These are phyloP conservation scores for Aspergillus hancockii DNA, from an alignment of 495 filamentous ascomycete genomes.

Conservation along the genomic window DNA sequence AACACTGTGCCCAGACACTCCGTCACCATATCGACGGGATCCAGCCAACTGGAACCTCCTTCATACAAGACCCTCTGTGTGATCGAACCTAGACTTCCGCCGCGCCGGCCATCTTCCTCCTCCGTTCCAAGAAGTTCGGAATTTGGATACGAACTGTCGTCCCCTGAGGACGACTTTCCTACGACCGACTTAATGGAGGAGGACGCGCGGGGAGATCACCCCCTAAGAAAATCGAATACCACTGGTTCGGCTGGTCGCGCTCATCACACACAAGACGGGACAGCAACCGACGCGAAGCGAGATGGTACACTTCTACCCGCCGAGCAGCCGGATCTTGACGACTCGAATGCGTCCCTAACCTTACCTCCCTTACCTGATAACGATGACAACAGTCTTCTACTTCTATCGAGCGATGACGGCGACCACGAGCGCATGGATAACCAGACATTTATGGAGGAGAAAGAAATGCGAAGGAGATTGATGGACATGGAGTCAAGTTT, in stretches of 20 bases:
- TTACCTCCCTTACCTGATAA: slow-evolving; percentile 42
- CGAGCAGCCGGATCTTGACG: slow-evolving; percentile 22
- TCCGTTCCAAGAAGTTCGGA: slow-evolving; percentile 36
- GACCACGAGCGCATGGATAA: slow-evolving; percentile 43
- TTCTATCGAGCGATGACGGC: slow-evolving; percentile 40
- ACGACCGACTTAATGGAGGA: slow-evolving; percentile 39
- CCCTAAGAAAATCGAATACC: slow-evolving; percentile 28
- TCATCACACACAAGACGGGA: slow-evolving; percentile 22
- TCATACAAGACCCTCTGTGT: slow-evolving; percentile 14
- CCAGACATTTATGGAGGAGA: slow-evolving; percentile 59
- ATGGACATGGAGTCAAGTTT: slow-evolving; percentile 92
- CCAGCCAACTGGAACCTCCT: slow-evolving; percentile 22
- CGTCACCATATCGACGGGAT: slow-evolving; percentile 44
- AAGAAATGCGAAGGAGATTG: slow-evolving; percentile 67
- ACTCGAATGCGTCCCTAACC: slow-evolving; percentile 27
- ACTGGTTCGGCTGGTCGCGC: slow-evolving; percentile 17
- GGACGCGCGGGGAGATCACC: slow-evolving; percentile 31
- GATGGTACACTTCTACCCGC: slow-evolving; percentile 13
- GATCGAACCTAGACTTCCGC: slow-evolving; percentile 27
- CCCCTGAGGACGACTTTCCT: slow-evolving; percentile 40
- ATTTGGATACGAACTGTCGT: slow-evolving; percentile 36
- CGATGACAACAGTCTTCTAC: slow-evolving; percentile 41
- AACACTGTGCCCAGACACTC: slow-evolving; percentile 26
- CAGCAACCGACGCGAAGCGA: slow-evolving; percentile 10
- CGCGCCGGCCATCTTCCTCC: slow-evolving; percentile 29